Base-by-base conservation (phyloP, 768 basidiomycete species). In the Agaricus blazei region DNA sequence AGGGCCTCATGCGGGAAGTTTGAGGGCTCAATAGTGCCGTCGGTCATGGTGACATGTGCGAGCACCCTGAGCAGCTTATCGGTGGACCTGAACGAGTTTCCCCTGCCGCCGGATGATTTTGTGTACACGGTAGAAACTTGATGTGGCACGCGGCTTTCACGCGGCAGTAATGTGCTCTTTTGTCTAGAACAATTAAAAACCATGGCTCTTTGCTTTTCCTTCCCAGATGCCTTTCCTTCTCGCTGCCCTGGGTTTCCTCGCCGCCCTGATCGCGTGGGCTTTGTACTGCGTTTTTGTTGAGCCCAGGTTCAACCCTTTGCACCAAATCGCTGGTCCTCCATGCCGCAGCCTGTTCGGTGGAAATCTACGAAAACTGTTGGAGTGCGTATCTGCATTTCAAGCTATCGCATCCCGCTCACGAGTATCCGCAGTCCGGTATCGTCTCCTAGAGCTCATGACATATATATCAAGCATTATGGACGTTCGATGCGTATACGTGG, bases 401-500 rank as follows among this genome's bases (percentile, higher is more conserved):
- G 51, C 31, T 14, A 27, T 9, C 19, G 2, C 8, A 36, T 36
- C n/a, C 40, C 42, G 46, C 12, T 50, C 31, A 23, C 44, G 36
- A 26, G 36, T 44, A 9, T 26, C n/a, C 41, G n/a, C 64, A 88
- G 82, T 63, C 83, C 79, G 15, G 69, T 70, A 27, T 67, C 72
- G 11, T 87, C 86, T 4, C 77, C 79, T 7, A 72, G 62, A 58
- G 75, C 75, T 1, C 80, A 88, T 58, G 80, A 84, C 42, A 61
- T 66, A 9, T 79, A 80, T 51, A 76, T 81, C 7, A 64, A 77
- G 57, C 73, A 75, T 51, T 89, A 87, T 63, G 90, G 90, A 3
- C 77, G 86, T 55, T 84, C 80, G 48, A 76, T 91, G 41, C 81
- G 85, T 37, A 77, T 92, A 49, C 77, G 81, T 45, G 90, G 89